Evolutionary conservation across 139 green algal genomes (phyloP).

Genomic region (Tetratostichococcus sp.): DNA sequence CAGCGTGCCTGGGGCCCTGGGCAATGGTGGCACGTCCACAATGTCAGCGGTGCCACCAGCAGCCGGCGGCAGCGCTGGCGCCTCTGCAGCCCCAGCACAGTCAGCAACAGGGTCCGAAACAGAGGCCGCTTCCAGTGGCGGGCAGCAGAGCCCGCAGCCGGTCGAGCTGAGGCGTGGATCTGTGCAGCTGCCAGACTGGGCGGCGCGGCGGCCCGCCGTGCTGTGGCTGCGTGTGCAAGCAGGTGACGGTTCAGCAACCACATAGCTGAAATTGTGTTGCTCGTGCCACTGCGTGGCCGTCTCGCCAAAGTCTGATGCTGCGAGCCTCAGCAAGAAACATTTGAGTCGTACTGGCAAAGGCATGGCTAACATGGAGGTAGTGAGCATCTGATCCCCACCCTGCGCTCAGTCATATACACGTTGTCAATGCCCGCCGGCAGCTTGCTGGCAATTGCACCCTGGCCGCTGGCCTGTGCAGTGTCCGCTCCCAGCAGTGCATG

Average conservation of each 20-base stretch:
- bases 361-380: too few species aligned
- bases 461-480: neutral
- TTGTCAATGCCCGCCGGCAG: too few species aligned
- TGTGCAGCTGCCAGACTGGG: slow-evolving; percentile 22
- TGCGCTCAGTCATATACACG: too few species aligned
- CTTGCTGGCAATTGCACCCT: too few species aligned
- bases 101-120: too few species aligned
- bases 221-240: slow-evolving; percentile 28
- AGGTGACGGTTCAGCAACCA: slow-evolving; percentile 10
- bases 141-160: neutral
- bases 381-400: too few species aligned
- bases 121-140: too few species aligned
- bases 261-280: neutral
- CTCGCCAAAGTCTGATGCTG: too few species aligned
- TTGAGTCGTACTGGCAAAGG: too few species aligned
- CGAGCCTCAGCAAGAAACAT: too few species aligned
- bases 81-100: slow-evolving; percentile 2
- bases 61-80: neutral
- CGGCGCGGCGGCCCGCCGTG: neutral
- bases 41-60: neutral
- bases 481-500: neutral
- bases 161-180: slow-evolving; percentile 1
- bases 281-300: too few species aligned
- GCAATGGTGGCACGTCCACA: neutral
- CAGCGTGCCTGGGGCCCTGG: neutral